These are phyloP conservation scores for Daldinia bambusicola DNA, from an alignment of 495 filamentous ascomycete genomes.

Conservation along the genomic window DNA sequence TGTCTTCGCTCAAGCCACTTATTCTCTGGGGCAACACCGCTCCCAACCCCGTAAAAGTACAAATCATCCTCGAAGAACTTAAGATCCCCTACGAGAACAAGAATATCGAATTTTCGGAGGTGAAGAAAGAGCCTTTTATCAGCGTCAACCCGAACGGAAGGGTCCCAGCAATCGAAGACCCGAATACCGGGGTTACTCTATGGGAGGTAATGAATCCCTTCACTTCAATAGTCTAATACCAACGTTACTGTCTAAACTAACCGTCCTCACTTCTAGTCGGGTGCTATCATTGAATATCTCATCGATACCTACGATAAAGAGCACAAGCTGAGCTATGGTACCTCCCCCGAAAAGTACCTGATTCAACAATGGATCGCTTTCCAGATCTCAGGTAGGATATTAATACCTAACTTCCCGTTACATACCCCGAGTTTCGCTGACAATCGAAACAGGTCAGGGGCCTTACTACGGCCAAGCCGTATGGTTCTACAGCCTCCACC, in stretches of 20 bases:
- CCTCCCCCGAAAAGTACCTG: slow-evolving; percentile 37
- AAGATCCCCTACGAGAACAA: slow-evolving; percentile 59
- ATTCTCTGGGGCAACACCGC: slow-evolving; percentile 51
- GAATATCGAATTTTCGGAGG: slow-evolving; percentile 33
- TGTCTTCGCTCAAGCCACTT: slow-evolving; percentile 38
- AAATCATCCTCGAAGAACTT: slow-evolving; percentile 70
- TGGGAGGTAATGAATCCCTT: slow-evolving; percentile 62
- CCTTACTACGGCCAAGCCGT: slow-evolving; percentile 60
- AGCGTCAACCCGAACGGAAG: slow-evolving; percentile 76
- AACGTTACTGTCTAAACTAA: background rate
- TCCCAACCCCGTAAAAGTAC: slow-evolving; percentile 75
- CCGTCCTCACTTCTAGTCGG: slow-evolving; percentile 49
- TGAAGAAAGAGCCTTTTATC: slow-evolving; percentile 64
- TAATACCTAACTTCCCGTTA: background rate
- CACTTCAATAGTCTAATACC: slow-evolving; percentile 38
- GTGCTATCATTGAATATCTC: slow-evolving; percentile 73
- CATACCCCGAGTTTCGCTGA: background rate
- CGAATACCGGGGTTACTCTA: slow-evolving; percentile 68
- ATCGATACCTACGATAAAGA: slow-evolving; percentile 79
- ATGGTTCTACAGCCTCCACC: slow-evolving; percentile 53
- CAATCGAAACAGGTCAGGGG: slow-evolving; percentile 52
- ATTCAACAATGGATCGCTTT: slow-evolving; percentile 57
- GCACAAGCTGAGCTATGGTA: slow-evolving; percentile 62
- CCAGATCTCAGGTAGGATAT: slow-evolving; percentile 52
- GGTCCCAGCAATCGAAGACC: slow-evolving; percentile 59